phyloP scores from a whole-genome alignment of 2,329 filamentous ascomycete species.

The Rhinocladiella similis region DNA sequence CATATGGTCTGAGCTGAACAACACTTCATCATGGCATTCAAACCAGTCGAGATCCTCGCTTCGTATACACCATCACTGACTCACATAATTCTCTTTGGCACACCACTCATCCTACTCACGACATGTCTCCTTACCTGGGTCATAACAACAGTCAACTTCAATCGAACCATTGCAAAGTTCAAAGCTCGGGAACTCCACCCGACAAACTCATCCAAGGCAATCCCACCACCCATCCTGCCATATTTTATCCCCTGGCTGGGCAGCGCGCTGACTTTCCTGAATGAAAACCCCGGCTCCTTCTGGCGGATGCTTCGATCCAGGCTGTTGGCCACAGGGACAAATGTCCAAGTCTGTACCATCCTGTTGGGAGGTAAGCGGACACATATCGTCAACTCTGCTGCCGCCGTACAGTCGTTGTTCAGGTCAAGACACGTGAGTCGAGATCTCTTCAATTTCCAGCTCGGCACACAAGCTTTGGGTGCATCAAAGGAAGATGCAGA shows the following conservation, averaged over 20 bases:
- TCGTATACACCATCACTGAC: too few relatives aligned
- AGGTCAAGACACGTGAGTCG: conserved; percentile 10
- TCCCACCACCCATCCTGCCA: conserved; percentile 17
- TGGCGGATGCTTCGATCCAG: conserved; percentile 17
- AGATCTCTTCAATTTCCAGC: conserved; percentile 14
- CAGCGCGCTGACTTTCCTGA: conserved; percentile 17
- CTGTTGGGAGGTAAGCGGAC: conserved; percentile 13
- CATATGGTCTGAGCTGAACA: too few relatives aligned
- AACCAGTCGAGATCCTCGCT: too few relatives aligned
- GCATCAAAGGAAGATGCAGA: conserved; percentile 12
- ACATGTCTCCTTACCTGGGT: conserved; percentile 7
- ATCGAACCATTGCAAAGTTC: background rate
- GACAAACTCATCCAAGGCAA: background rate
- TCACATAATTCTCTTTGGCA: conserved; percentile 1
- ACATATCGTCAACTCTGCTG: conserved; percentile 14
- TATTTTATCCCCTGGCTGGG: conserved; percentile 21
- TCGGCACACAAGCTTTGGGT: conserved; percentile 8
- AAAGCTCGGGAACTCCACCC: background rate
- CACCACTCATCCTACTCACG: background rate
- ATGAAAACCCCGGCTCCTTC: conserved; percentile 20
- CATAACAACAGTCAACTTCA: conserved; percentile 7
- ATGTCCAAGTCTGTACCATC: conserved; percentile 11
- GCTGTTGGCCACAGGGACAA: conserved; percentile 4
- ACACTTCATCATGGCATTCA: too few relatives aligned
- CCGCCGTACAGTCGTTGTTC: conserved; percentile 18